Percentiles rank a stretch among this genome's conserved stretches.
These are phyloP conservation scores for Lipomyces lipofer DNA, from an alignment of 805 yeast genomes.

Conservation along the genomic window DNA sequence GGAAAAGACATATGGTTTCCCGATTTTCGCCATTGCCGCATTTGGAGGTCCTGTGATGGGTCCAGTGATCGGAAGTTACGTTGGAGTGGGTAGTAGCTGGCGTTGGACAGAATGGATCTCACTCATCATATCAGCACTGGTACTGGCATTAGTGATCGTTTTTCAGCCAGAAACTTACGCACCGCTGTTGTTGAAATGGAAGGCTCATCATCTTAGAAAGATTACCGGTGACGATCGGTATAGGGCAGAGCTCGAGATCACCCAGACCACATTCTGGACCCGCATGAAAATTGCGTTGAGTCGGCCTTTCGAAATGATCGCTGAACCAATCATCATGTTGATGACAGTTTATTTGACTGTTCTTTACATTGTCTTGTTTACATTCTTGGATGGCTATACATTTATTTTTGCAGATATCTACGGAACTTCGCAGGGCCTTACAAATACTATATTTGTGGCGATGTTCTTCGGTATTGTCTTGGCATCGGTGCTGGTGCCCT, in stretches of 20 bases:
- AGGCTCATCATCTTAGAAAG: constrained; percentile 62
- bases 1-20: constrained; percentile 27
- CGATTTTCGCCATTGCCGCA: constrained; percentile 28
- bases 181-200: constrained; percentile 69
- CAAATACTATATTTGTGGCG: constrained; percentile 19
- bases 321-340: constrained; percentile 58
- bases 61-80: constrained; percentile 64
- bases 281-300: constrained; percentile 51
- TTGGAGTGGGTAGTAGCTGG: constrained; percentile 64
- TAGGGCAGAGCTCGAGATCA: constrained; percentile 47
- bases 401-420: constrained; percentile 53
- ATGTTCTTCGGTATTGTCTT: constrained; percentile 19
- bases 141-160: constrained; percentile 40
- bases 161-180: constrained; percentile 86
- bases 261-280: constrained; percentile 41
- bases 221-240: constrained; percentile 43
- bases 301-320: constrained; percentile 53
- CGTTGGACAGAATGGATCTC: constrained; percentile 75
- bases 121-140: constrained; percentile 57
- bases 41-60: constrained; percentile 68
- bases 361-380: constrained; percentile 56
- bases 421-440: constrained; percentile 39
- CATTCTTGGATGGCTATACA: constrained; percentile 62
- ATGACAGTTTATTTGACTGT: constrained; percentile 59
- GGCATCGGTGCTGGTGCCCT: constrained; percentile 16